Evolutionary conservation across 2,329 filamentous ascomycete genomes (phyloP).

Genomic region (Apiospora sp.): DNA sequence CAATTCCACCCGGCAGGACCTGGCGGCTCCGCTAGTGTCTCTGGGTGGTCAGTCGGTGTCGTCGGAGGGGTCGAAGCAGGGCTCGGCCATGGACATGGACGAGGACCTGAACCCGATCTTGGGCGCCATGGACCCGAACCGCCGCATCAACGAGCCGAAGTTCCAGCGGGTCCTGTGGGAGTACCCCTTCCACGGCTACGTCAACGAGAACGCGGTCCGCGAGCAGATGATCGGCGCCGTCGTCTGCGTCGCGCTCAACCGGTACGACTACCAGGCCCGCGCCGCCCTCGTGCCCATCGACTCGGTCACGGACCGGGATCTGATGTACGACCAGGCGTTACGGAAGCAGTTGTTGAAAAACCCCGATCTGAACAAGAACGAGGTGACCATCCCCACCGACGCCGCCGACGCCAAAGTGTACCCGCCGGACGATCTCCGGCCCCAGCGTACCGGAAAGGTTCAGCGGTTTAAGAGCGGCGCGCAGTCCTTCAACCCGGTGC

Average conservation of each 20-base stretch:
- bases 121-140: not conserved
- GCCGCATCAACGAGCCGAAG: not conserved
- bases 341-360: not conserved
- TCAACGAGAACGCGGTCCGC: slow-evolving; percentile 7
- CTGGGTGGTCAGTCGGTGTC: not conserved
- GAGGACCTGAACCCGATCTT: not conserved
- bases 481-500: not conserved
- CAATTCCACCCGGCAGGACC: not conserved
- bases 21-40: not conserved
- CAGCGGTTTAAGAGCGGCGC: not conserved
- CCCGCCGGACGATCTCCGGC: not conserved
- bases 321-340: not conserved
- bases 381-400: not conserved
- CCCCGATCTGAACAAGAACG: not conserved
- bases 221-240: not conserved
- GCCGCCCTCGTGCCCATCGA: not conserved
- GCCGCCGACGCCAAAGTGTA: not conserved
- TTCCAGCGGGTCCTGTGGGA: not conserved
- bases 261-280: not conserved
- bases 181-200: not conserved
- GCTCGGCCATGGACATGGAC: not conserved
- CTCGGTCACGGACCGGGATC: not conserved
- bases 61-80: not conserved
- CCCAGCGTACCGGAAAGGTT: not conserved
- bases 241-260: not conserved